Evolutionary conservation across 257 asterid species (phyloP), one percentile per base, ranked within the genome.

Genomic region (Capsicum pubescens): DNA sequence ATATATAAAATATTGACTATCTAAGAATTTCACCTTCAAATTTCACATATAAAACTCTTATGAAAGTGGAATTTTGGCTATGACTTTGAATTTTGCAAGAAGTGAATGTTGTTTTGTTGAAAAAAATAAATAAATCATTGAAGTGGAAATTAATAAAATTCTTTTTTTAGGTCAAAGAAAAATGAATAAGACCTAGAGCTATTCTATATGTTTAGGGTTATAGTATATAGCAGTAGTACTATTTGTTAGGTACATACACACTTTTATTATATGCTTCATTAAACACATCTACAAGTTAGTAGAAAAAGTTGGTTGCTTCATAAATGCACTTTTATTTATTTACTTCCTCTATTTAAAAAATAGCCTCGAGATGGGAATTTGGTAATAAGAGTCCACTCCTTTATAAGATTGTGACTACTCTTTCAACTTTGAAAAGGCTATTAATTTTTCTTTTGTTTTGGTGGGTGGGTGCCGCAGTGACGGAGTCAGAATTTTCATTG

Each of bases 271-370:
- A 83, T 84, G 84, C 66, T 84, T 82, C 79, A 46, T 32, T 69
- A 60, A 48, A 69, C 56, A 84, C 76, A 82, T 48, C 72, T 81
- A 87, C 84, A 84, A 82, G 66, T 82, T 87, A 83, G 85, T 80
- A 71, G 72, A 84, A 82, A 83, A 79, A 84, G 86, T 79, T 76
- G 48, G 61, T 76, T 52, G 63, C 13, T 32, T 52, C 64, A 76
- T 76, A 76, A 76, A 54, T 76, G 81, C 48, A 76, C 26, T 3
- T 76, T 54, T 76, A 76, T 76, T 76, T 76, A 76, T 54, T 76
- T 76, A 14, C 81, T 76, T 52, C 81, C 81, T 52, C 21, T 50
- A 76, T 69, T 36, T 32, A 26, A 26, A 76, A 52, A 26, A 52
- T 14, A 54, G 81, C 81, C 81, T 76, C 44, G 50, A 54, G 61